Evolutionary conservation across 106 monocot species (phyloP).

Genomic region (Triglochin maritima): DNA sequence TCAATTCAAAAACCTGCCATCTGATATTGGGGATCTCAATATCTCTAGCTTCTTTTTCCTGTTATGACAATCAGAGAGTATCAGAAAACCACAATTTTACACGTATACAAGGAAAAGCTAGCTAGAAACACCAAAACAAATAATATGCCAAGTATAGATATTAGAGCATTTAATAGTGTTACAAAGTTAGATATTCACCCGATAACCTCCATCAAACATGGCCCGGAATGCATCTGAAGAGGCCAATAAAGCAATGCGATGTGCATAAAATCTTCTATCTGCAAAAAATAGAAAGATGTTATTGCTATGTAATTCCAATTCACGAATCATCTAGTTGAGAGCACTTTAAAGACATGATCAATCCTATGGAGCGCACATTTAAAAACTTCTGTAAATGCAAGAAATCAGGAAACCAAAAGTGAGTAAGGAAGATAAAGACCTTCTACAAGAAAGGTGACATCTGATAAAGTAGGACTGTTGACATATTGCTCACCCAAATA

Average conservation of each 20-base stretch:
- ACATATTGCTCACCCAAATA: conserved; percentile 97
- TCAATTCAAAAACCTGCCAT: conserved; percentile 90
- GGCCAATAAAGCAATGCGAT: conserved; percentile 95
- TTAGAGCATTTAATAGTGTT: not conserved
- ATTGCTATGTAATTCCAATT: too few species aligned
- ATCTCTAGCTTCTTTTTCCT: conserved; percentile 94
- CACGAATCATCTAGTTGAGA: too few species aligned
- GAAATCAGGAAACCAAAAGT: too few species aligned
- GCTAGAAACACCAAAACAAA: not conserved
- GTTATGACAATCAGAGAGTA: not conserved
- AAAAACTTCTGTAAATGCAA: not conserved
- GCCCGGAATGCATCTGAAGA: conserved; percentile 98
- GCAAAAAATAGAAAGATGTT: conserved; percentile 12
- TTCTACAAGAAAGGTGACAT: conserved; percentile 98
- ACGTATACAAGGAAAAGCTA: not conserved
- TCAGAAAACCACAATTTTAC: not conserved
- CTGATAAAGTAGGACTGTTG: conserved; percentile 78
- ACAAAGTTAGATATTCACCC: conserved; percentile 34
- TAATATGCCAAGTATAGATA: not conserved
- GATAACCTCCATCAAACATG: conserved; percentile 99
- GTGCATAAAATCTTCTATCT: conserved; percentile 91
- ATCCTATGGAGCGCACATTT: not conserved
- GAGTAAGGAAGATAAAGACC: conserved; percentile 21
- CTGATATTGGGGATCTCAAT: conserved; percentile 97
- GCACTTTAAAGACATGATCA: not conserved